Conservation (phyloP, 2,329 filamentous ascomycete species). For the Fusarium cyanostomum region DNA sequence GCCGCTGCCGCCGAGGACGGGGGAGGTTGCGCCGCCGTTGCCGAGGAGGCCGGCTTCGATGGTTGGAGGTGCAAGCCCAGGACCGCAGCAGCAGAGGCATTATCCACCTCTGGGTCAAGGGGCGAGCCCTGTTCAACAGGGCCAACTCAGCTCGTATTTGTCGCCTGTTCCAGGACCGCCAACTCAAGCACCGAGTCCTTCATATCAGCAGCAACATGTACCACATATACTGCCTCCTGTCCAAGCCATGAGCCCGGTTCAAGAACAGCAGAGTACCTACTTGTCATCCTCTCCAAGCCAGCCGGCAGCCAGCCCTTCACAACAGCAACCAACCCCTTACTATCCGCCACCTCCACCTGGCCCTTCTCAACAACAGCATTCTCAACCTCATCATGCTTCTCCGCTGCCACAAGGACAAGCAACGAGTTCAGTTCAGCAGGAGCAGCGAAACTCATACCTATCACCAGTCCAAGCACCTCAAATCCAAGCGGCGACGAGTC, state of each 20-base stretch:
- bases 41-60: constrained; percentile 22
- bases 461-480: neutral
- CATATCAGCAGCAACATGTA: neutral
- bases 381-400: neutral
- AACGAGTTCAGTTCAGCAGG: neutral
- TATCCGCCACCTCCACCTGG: neutral
- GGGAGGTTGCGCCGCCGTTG: constrained; percentile 13
- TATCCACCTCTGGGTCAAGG: neutral
- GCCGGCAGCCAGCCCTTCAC: neutral
- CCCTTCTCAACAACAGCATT: neutral
- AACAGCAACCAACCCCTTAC: constrained; percentile 3
- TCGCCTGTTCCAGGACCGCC: neutral
- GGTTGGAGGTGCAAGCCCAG: neutral
- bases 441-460: neutral
- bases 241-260: neutral
- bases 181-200: neutral
- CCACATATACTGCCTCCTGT: constrained; percentile 12
- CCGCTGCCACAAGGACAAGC: neutral
- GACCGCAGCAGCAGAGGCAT: constrained; percentile 2
- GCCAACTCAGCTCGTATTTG: neutral
- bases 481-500: neutral
- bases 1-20: constrained; percentile 19
- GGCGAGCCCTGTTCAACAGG: no score
- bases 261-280: neutral
- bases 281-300: neutral